phyloP scores from a whole-genome alignment of 352 stramenopile species.

The Pythium rhizo-oryzae region DNA sequence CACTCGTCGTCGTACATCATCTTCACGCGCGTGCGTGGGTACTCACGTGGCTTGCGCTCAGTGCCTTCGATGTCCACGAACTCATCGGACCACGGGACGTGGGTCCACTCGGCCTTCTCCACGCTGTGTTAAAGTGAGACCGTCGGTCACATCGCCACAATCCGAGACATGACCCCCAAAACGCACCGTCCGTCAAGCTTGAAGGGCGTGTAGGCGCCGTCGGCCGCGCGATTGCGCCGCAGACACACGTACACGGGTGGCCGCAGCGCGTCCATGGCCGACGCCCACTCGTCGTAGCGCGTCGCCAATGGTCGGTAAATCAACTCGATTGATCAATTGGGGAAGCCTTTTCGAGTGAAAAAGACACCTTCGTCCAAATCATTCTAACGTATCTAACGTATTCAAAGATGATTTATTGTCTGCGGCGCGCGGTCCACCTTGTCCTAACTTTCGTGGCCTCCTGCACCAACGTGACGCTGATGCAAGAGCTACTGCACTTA shows the following conservation, averaged over 20 bases:
- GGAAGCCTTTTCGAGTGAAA: background rate
- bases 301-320: conserved; percentile 1
- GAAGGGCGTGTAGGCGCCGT: conserved; percentile 41
- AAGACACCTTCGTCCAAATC: background rate
- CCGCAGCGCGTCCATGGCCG: conserved; percentile 59
- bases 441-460: too few species aligned
- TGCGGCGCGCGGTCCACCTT: too few species aligned
- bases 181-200: conserved; percentile 52
- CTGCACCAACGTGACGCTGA: too few species aligned
- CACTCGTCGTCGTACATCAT: conserved; percentile 83
- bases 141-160: conserved; percentile 12
- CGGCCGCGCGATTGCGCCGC: conserved; percentile 36
- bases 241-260: conserved; percentile 74
- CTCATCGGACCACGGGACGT: conserved; percentile 64
- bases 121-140: conserved; percentile 33
- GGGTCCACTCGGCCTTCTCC: conserved; percentile 68
- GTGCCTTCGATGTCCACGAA: conserved; percentile 84
- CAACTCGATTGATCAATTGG: background rate
- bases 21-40: conserved; percentile 66
- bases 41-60: conserved; percentile 41
- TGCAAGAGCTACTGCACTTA: too few species aligned
- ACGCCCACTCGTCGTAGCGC: conserved; percentile 37
- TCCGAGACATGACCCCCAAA: background rate
- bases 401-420: background rate
- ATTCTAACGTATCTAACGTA: conserved; percentile 6